phyloP scores from a whole-genome alignment of 352 stramenopile genomes.

The Chrysophaeum taylorii region DNA sequence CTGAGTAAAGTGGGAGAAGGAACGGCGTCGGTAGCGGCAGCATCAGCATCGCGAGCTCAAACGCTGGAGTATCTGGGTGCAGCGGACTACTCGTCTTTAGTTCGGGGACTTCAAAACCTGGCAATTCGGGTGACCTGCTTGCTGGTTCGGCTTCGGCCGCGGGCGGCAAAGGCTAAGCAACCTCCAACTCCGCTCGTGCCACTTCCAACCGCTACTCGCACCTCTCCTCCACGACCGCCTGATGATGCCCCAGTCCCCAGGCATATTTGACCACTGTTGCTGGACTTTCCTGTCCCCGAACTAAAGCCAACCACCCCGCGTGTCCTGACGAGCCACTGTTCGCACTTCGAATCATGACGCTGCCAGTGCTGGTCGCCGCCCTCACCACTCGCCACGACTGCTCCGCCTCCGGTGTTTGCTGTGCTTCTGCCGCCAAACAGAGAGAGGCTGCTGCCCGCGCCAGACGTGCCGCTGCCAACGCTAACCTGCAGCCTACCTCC shows the following conservation, averaged over 20 bases:
- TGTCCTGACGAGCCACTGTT: background rate
- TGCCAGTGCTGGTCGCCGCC: background rate
- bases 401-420: background rate
- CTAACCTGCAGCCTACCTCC: background rate
- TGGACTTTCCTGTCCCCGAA: background rate
- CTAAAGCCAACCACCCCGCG: background rate
- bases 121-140: conserved; percentile 52
- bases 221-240: conserved; percentile 15
- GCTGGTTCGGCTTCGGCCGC: conserved; percentile 49
- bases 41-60: background rate
- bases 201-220: conserved; percentile 21
- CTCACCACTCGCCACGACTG: background rate
- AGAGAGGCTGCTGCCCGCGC: background rate
- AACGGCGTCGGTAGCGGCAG: background rate
- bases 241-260: background rate
- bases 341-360: background rate
- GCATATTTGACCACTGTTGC: background rate
- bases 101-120: conserved; percentile 35
- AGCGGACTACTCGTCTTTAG: conserved; percentile 31
- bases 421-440: background rate
- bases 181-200: conserved; percentile 18
- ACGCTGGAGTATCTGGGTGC: conserved; percentile 26
- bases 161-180: conserved; percentile 28
- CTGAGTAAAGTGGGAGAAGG: background rate
- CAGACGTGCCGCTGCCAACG: background rate